These are phyloP conservation scores for Sabuloglossum arenarium DNA, from an alignment of 495 filamentous ascomycete species.

Conservation along the genomic window DNA sequence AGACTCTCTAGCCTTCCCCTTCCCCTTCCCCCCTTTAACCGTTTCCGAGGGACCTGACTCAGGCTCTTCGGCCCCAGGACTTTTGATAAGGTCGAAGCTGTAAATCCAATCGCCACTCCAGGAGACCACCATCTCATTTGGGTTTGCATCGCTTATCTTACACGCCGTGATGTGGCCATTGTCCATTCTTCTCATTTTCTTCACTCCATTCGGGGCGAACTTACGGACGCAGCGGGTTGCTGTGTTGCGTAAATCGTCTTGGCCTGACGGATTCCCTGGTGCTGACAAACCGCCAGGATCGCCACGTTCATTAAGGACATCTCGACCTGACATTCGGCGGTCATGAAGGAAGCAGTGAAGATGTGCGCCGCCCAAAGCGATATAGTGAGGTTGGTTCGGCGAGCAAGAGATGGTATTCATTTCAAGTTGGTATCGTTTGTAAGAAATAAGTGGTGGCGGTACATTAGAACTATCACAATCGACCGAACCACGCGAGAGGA, in stretches of 20 bases:
- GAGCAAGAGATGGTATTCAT: conserved; percentile 61
- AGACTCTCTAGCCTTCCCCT: conserved; percentile 18
- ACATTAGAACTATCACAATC: conserved; percentile 30
- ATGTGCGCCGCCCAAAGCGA: conserved; percentile 52
- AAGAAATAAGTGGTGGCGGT: conserved; percentile 51
- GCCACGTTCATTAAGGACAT: conserved; percentile 32
- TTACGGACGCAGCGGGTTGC: conserved; percentile 50
- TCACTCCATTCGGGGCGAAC: conserved; percentile 41
- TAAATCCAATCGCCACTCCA: conserved; percentile 63
- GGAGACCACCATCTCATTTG: conserved; percentile 52
- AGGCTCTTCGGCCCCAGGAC: conserved; percentile 31
- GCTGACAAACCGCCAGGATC: conserved; percentile 17
- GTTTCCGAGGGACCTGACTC: conserved; percentile 5
- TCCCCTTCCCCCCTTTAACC: conserved; percentile 5
- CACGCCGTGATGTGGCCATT: conserved; percentile 56
- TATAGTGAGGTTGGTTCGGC: conserved; percentile 52
- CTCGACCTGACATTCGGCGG: conserved; percentile 48
- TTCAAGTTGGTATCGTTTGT: conserved; percentile 43
- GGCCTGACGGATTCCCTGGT: conserved; percentile 13
- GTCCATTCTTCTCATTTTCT: conserved; percentile 27
- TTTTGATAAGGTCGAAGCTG: conserved; percentile 47
- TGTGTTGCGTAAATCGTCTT: conserved; percentile 33
- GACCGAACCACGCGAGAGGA: conserved; percentile 18
- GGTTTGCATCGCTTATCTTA: conserved; percentile 60
- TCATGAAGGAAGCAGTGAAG: conserved; percentile 60